Percentiles rank a stretch among this genome's conserved stretches.
Evolutionary conservation across 768 basidiomycete genomes (phyloP).

Genomic region (Podaxis mareebaensis): DNA sequence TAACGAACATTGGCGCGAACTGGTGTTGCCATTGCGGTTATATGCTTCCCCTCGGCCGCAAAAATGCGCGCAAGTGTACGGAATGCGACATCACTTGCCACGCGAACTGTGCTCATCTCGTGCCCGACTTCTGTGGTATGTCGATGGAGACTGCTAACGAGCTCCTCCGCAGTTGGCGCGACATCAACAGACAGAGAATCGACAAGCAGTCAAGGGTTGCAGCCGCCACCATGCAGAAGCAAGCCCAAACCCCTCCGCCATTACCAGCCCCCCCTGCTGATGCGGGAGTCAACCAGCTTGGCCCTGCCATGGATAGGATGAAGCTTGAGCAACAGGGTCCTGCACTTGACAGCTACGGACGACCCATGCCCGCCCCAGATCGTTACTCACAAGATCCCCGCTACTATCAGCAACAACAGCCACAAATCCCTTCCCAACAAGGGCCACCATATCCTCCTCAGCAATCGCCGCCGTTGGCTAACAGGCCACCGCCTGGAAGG

Average conservation of each 20-base stretch:
- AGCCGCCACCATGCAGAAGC: slow-evolving; percentile 5
- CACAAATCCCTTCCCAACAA: slow-evolving; percentile 26
- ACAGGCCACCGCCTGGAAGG: slow-evolving; percentile 43
- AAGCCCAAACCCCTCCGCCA: slow-evolving; percentile 10
- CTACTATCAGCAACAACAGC: slow-evolving; percentile 33
- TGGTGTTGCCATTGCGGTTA: slow-evolving; percentile 99
- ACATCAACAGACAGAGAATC: slow-evolving; percentile 72
- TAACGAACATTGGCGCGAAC: slow-evolving; percentile 96
- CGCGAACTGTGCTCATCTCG: slow-evolving; percentile 95
- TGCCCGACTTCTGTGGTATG: slow-evolving; percentile 99
- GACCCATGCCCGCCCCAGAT: slow-evolving; percentile 37
- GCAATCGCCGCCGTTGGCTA: slow-evolving; percentile 30
- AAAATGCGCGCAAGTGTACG: slow-evolving; percentile 93
- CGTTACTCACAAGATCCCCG: slow-evolving; percentile 44
- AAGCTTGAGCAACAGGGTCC: slow-evolving; percentile 36
- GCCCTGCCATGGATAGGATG: slow-evolving; percentile 42
- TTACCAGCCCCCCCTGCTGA: slow-evolving; percentile 1
- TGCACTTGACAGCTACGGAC: slow-evolving; percentile 36
- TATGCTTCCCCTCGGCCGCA: slow-evolving; percentile 94
- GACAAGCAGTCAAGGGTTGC: slow-evolving; percentile 14
- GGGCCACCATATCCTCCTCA: slow-evolving; percentile 27
- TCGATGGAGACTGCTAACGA: slow-evolving; percentile 99
- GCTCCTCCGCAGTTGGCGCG: slow-evolving; percentile 85
- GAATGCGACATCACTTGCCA: slow-evolving; percentile 98
- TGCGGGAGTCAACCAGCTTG: neutral